Percentiles rank a stretch among this genome's conserved stretches.
Conservation (phyloP, 257 asterid genomes). For the Galeopsis tetrahit region DNA sequence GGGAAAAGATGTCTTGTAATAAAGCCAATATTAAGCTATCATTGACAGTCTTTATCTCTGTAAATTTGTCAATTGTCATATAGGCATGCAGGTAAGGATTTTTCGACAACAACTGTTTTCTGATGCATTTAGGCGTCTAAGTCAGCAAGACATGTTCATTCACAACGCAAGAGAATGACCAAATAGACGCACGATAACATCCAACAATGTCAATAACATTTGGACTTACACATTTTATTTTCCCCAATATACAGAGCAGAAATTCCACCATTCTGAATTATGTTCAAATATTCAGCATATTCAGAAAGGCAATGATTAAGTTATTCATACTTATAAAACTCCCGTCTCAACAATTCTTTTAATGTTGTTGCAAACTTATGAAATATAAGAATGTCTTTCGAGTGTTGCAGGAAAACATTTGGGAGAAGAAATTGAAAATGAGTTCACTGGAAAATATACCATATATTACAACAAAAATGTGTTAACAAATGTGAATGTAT, state of each 20-base stretch:
- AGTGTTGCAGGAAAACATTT: neutral
- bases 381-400: neutral
- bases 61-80: conserved; percentile 18
- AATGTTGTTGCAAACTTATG: conserved; percentile 12
- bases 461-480: conserved; percentile 3
- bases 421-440: neutral
- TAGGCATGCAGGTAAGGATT: conserved; percentile 17
- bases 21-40: conserved; percentile 8
- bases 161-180: conserved; percentile 8
- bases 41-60: neutral
- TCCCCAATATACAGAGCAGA: conserved; percentile 5
- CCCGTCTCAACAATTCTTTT: neutral
- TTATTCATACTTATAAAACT: neutral
- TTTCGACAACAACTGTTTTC: neutral
- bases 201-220: conserved; percentile 9
- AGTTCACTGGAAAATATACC: neutral
- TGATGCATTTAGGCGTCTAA: conserved; percentile 13
- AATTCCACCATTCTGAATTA: neutral
- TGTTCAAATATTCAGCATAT: conserved; percentile 26
- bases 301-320: conserved; percentile 27
- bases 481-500: neutral
- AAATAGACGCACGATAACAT: conserved; percentile 13
- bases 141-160: conserved; percentile 15
- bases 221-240: conserved; percentile 9
- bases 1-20: conserved; percentile 20